phyloP scores from a whole-genome alignment of 2,329 filamentous ascomycete genomes.

The Orbilia ellipsospora region DNA sequence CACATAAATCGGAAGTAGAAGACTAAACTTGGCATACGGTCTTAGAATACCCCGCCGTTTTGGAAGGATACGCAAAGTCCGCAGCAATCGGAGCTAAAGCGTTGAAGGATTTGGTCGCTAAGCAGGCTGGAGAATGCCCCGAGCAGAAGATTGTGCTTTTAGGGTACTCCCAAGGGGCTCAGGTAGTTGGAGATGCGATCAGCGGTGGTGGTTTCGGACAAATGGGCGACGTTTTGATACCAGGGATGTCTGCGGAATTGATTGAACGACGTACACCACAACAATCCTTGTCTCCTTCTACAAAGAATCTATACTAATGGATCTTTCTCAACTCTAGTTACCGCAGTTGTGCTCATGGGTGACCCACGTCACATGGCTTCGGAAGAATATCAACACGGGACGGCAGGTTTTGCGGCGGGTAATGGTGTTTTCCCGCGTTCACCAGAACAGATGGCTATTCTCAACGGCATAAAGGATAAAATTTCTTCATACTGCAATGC shows the following conservation, averaged over 20 bases:
- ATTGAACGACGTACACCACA: conserved; percentile 50
- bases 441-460: conserved; percentile 25
- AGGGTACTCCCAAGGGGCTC: conserved; percentile 61
- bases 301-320: not conserved
- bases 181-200: conserved; percentile 60
- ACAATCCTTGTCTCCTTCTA: not conserved
- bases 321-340: conserved; percentile 24
- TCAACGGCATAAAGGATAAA: conserved; percentile 35
- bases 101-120: conserved; percentile 55
- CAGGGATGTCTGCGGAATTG: conserved; percentile 42
- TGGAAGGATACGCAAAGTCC: conserved; percentile 57
- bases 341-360: conserved; percentile 58
- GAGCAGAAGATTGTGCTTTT: conserved; percentile 59
- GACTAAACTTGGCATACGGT: conserved; percentile 1
- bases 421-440: conserved; percentile 57
- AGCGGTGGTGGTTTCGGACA: conserved; percentile 58
- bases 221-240: conserved; percentile 54
- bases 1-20: not conserved
- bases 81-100: conserved; percentile 56
- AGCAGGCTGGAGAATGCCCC: conserved; percentile 57
- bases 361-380: conserved; percentile 57
- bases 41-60: conserved; percentile 57
- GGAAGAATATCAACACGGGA: conserved; percentile 57
- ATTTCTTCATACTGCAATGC: conserved; percentile 47
- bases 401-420: conserved; percentile 19